Percentiles rank a stretch among this genome's conserved stretches.
phyloP scores from a whole-genome alignment of 345 rosid genomes.

The Tarenaya hassleriana region DNA sequence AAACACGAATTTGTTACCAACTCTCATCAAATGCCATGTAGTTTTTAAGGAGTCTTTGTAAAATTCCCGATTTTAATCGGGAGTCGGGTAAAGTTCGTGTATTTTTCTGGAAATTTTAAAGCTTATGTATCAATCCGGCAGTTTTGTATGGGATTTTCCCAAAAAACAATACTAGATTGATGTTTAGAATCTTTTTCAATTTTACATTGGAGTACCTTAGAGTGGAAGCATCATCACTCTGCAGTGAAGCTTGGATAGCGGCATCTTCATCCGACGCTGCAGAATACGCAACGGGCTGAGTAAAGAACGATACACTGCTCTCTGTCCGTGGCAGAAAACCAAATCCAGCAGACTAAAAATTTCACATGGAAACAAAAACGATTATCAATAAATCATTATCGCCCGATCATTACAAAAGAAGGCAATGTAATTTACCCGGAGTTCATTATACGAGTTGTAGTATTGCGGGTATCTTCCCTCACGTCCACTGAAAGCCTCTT shows the following conservation, averaged over 20 bases:
- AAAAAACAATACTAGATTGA: no score
- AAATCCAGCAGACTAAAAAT: conserved; percentile 70
- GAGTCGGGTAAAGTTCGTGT: no score
- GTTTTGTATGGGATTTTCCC: no score
- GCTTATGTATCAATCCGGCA: no score
- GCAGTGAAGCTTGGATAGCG: conserved; percentile 84
- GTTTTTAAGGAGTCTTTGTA: no score
- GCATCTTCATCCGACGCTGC: conserved; percentile 77
- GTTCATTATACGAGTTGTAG: conserved; percentile 75
- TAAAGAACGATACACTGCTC: conserved; percentile 77
- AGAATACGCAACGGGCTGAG: conserved; percentile 75
- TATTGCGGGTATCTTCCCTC: conserved; percentile 84
- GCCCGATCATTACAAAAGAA: neutral
- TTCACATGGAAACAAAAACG: conserved; percentile 2
- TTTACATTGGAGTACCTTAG: no score
- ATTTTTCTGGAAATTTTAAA: no score
- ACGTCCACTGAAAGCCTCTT: conserved; percentile 74
- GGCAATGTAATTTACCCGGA: conserved; percentile 45
- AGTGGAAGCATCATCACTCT: conserved; percentile 78
- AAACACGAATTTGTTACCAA: no score
- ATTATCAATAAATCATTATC: no score
- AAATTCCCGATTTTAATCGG: no score
- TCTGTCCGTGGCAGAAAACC: conserved; percentile 87
- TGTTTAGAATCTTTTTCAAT: no score
- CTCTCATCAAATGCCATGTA: no score